A percentile compares a stretch with the other conserved stretches of the same genome.
phyloP scores from a whole-genome alignment of 306 rosid species.

The Alnus rubra region DNA sequence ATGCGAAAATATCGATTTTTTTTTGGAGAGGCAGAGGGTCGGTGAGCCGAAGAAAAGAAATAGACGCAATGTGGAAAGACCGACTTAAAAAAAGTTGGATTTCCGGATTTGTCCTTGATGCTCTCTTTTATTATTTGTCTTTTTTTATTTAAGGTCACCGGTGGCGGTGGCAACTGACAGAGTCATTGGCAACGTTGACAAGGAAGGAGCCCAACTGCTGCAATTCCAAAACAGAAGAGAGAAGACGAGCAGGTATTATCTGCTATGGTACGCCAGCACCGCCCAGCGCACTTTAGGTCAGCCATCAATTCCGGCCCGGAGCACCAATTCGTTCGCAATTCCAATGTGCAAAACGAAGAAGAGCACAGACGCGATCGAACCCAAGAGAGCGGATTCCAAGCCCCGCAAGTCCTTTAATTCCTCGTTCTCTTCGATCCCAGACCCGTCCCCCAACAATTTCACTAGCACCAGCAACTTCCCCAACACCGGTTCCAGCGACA shows the following conservation, averaged over 20 bases:
- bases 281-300: not conserved
- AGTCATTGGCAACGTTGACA: not conserved
- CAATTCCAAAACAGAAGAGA: no score
- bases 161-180: no score
- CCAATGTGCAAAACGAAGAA: slow-evolving; percentile 72
- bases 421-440: not conserved
- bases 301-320: not conserved
- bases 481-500: slow-evolving; percentile 40
- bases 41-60: not conserved
- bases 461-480: slow-evolving; percentile 13
- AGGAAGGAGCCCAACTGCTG: not conserved
- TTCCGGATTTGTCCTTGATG: not conserved
- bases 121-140: no score
- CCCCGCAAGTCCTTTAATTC: not conserved
- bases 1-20: not conserved
- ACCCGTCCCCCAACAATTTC: slow-evolving; percentile 17
- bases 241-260: not conserved
- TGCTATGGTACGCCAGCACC: slow-evolving; percentile 28
- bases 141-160: no score
- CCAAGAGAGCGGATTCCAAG: slow-evolving; percentile 26
- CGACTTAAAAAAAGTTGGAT: not conserved
- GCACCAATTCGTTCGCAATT: not conserved
- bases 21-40: not conserved
- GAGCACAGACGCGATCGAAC: slow-evolving; percentile 54
- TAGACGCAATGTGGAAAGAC: not conserved